phyloP scores from a whole-genome alignment of 2,329 filamentous ascomycete species.

The Lachnum nothofagi region DNA sequence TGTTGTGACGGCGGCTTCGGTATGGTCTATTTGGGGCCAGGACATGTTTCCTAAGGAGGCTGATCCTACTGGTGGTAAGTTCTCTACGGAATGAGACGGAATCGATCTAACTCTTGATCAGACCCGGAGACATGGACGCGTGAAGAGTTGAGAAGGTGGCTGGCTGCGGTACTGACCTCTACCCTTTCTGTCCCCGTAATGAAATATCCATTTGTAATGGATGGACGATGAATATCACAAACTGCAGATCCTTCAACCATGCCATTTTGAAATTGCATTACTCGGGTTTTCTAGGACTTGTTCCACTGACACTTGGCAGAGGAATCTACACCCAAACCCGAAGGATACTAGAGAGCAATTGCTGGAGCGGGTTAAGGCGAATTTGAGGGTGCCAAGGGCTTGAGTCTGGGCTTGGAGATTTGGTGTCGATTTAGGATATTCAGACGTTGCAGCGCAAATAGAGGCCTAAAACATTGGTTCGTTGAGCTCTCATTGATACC shows the following conservation, averaged over 20 bases:
- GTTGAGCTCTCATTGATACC: no score
- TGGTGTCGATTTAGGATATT: background rate
- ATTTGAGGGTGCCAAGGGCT: slow-evolving; percentile 46
- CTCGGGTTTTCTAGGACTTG: background rate
- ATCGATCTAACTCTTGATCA: slow-evolving; percentile 26
- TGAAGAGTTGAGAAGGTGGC: slow-evolving; percentile 75
- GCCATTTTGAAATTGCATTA: background rate
- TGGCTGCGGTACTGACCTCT: slow-evolving; percentile 61
- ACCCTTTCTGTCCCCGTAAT: background rate
- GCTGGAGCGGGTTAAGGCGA: slow-evolving; percentile 63
- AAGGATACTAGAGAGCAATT: slow-evolving; percentile 59
- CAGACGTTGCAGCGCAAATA: background rate
- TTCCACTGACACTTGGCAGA: slow-evolving; percentile 39
- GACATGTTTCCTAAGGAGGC: slow-evolving; percentile 72
- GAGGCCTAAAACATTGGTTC: no score
- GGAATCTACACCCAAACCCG: slow-evolving; percentile 56
- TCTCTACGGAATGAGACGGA: background rate
- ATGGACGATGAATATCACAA: background rate
- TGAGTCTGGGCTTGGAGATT: slow-evolving; percentile 5
- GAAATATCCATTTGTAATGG: background rate
- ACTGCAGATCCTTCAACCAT: background rate
- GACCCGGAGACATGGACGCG: slow-evolving; percentile 69
- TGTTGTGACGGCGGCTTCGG: slow-evolving; percentile 73
- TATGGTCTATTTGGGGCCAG: slow-evolving; percentile 75
- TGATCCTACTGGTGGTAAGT: slow-evolving; percentile 71